Percentiles rank a stretch among this genome's conserved stretches.
Conservation (phyloP, 2,329 filamentous ascomycete species). For the Bretziella fagacearum region DNA sequence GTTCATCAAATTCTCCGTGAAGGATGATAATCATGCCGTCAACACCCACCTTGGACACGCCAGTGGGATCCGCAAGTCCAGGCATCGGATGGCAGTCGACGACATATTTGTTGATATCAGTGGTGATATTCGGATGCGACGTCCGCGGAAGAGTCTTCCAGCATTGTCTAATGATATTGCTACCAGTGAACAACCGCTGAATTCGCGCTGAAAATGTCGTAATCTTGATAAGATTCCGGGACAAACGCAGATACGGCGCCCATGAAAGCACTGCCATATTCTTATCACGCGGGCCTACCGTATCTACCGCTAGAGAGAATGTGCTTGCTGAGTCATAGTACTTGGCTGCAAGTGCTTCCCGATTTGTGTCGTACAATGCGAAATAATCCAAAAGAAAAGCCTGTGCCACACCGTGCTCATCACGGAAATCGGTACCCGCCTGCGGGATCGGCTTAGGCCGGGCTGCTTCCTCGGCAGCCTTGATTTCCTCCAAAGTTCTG, state of each 20-base stretch:
- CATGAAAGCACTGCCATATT: slow-evolving; percentile 38
- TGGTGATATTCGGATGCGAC: slow-evolving; percentile 53
- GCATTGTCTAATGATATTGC: slow-evolving; percentile 44
- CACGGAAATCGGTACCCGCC: slow-evolving; percentile 52
- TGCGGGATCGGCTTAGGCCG: slow-evolving; percentile 43
- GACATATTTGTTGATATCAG: slow-evolving; percentile 55
- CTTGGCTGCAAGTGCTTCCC: slow-evolving; percentile 40
- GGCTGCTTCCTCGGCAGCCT: slow-evolving; percentile 32
- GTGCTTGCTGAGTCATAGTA: slow-evolving; percentile 63
- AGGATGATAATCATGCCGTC: slow-evolving; percentile 62
- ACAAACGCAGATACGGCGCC: slow-evolving; percentile 59
- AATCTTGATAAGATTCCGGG: slow-evolving; percentile 60
- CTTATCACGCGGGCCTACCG: slow-evolving; percentile 33
- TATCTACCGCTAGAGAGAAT: slow-evolving; percentile 62
- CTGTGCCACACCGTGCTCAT: slow-evolving; percentile 57
- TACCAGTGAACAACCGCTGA: slow-evolving; percentile 49
- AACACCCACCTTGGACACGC: slow-evolving; percentile 47
- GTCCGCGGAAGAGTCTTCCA: slow-evolving; percentile 59
- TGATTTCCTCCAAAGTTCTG: slow-evolving; percentile 53
- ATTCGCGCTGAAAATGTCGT: slow-evolving; percentile 41
- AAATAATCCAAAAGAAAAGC: slow-evolving; percentile 63
- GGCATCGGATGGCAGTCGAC: slow-evolving; percentile 66
- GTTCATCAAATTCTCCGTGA: slow-evolving; percentile 74
- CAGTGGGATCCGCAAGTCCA: slow-evolving; percentile 51
- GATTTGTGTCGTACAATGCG: slow-evolving; percentile 53